Evolutionary conservation across 495 filamentous ascomycete genomes (phyloP), one percentile per base, ranked within the genome.

Genomic region (Aspergillus nanangensis): DNA sequence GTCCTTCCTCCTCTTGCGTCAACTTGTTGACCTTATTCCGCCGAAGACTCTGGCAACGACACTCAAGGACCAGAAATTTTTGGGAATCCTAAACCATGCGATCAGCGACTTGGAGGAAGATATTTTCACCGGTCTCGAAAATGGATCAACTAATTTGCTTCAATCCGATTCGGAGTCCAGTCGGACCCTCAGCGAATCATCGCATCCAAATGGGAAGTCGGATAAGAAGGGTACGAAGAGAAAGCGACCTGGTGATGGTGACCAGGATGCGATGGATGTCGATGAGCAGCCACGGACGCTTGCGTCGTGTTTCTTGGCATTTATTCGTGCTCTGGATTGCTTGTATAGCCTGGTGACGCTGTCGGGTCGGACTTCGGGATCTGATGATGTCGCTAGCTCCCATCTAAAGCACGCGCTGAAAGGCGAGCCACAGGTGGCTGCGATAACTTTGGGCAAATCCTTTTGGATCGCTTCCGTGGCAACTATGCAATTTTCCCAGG

Each of bases 351-450:
- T 62, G 20, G 57, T 58, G 23, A 45, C 38, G 41, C 61, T 65
- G 45, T 56, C 45, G 23, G 62, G 51, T 29, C 58, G 45, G 29
- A 64, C 50, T 17, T 47, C 51, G 24, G 53, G 50, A 14, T 41
- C 54, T 10, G 58, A 67, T 40, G 69, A 66, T 31, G 65, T 74
- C 25, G 64, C 68, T 20, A 68, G 67, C 25, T 77, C 79, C 27
- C 75, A 79, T 50, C 69, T 82, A 44, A 75, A 70, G 45, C 63
- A 74, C 38, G 71, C 70, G 8, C 53, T 83, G 19, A 66, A 65
- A 52, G 72, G 68, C 2, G 63, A 73, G 24, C 67, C 70, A 8
- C 69, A 73, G 43, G 58, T 70, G 18, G 64, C 74, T 32, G 76
- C 78, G 13, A 51, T 56, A 8, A 61, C 79, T 24, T 52, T 84